Evolutionary conservation across 2,329 filamentous ascomycete genomes (phyloP).

Genomic region (Cladophialophora carrionii): DNA sequence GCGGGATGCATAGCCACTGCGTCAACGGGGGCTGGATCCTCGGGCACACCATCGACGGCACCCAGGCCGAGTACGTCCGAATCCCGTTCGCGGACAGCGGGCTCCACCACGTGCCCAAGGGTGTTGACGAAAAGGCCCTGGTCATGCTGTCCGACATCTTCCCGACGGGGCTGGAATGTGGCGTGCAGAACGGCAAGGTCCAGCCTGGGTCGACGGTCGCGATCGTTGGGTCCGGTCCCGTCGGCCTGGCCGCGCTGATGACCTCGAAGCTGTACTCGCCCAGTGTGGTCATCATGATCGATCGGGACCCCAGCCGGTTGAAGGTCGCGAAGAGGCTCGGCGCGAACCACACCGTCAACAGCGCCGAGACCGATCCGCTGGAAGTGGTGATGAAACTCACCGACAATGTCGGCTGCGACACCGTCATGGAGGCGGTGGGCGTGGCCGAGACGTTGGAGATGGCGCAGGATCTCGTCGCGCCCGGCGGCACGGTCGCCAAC

Average conservation of each 20-base stretch:
- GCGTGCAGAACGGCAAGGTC: slow-evolving; percentile 57
- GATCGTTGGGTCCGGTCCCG: slow-evolving; percentile 60
- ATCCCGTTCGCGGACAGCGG: slow-evolving; percentile 57
- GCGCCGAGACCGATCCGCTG: slow-evolving; percentile 44
- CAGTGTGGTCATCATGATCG: slow-evolving; percentile 56
- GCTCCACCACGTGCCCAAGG: slow-evolving; percentile 51
- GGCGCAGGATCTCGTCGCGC: slow-evolving; percentile 58
- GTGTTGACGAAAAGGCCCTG: slow-evolving; percentile 49
- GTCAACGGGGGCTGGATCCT: slow-evolving; percentile 59
- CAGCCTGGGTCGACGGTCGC: slow-evolving; percentile 57
- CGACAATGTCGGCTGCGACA: slow-evolving; percentile 58
- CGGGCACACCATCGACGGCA: slow-evolving; percentile 58
- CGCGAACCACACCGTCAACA: slow-evolving; percentile 52
- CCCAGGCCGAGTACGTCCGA: slow-evolving; percentile 61
- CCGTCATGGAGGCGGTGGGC: slow-evolving; percentile 63
- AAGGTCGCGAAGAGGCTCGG: slow-evolving; percentile 55
- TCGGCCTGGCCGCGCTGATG: slow-evolving; percentile 60
- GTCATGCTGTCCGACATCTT: slow-evolving; percentile 61
- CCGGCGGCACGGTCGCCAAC: slow-evolving; percentile 60
- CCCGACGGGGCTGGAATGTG: slow-evolving; percentile 61
- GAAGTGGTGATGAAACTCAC: slow-evolving; percentile 51
- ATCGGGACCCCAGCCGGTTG: slow-evolving; percentile 55
- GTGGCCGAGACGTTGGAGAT: slow-evolving; percentile 58
- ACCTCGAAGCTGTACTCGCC: slow-evolving; percentile 61
- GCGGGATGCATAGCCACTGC: slow-evolving; percentile 59